Conservation (phyloP, 768 basidiomycete species). For the Amanita fuliginea region DNA sequence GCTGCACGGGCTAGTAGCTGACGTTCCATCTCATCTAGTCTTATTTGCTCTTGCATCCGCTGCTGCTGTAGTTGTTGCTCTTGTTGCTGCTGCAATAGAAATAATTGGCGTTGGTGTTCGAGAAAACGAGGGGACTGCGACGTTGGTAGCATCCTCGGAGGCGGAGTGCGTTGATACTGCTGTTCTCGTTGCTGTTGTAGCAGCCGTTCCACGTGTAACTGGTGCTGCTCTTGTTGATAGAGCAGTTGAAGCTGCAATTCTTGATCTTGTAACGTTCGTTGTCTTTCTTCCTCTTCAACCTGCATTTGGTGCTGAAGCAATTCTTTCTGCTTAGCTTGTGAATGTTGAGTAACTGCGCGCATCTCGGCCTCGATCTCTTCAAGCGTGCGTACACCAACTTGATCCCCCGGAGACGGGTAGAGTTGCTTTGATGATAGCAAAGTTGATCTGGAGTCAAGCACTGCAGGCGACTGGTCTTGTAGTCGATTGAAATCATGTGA, state of each 20-base stretch:
- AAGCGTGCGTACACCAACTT: conserved; percentile 43
- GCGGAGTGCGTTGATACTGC: conserved; percentile 47
- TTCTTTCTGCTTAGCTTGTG: conserved; percentile 7
- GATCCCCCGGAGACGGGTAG: conserved; percentile 21
- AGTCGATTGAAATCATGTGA: conserved; percentile 28
- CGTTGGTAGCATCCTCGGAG: conserved; percentile 63
- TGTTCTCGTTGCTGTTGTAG: conserved; percentile 44
- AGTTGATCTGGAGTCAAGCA: conserved; percentile 23
- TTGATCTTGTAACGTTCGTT: conserved; percentile 19
- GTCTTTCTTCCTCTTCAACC: conserved; percentile 9
- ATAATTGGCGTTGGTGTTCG: conserved; percentile 62
- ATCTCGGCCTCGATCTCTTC: conserved; percentile 83
- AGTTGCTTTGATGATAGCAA: conserved; percentile 17
- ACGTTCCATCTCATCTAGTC: conserved; percentile 55
- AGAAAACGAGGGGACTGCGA: conserved; percentile 75
- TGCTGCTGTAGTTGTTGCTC: conserved; percentile 44
- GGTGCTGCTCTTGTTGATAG: conserved; percentile 29
- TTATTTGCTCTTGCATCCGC: conserved; percentile 52
- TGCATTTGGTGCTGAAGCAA: conserved; percentile 23
- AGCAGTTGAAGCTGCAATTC: conserved; percentile 24
- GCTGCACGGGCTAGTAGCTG: conserved; percentile 42
- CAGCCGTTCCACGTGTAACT: conserved; percentile 32
- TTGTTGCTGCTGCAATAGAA: conserved; percentile 60
- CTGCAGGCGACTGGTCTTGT: conserved; percentile 21
- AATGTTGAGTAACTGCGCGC: conserved; percentile 47